Percentiles rank a stretch among this genome's conserved stretches.
Conservation (phyloP, 1,139 yeast genomes). For the Waltiozyma sp. region DNA sequence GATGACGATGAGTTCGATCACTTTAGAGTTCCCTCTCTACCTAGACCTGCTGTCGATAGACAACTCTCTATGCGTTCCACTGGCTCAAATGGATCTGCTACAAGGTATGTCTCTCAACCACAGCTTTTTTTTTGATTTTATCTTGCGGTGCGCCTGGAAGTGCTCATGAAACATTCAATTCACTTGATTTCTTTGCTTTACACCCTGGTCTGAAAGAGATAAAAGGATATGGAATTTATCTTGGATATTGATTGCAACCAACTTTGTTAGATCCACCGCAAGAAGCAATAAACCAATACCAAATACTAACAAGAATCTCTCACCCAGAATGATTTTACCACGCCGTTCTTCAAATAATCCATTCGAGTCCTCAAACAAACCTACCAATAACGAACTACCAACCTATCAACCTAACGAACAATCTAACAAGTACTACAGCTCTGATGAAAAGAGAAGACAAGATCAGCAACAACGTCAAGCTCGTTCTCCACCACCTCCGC, state of each 20-base stretch:
- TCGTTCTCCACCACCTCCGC: slow-evolving; percentile 16
- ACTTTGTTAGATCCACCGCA: no score
- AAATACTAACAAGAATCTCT: not conserved
- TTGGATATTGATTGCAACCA: no score
- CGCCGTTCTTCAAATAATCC: slow-evolving; percentile 42
- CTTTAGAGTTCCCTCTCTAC: slow-evolving; percentile 9
- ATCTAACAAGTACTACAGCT: slow-evolving; percentile 7
- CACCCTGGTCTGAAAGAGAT: no score
- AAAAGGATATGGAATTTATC: no score
- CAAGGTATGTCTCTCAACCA: slow-evolving; percentile 4
- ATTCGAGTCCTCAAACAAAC: slow-evolving; percentile 39
- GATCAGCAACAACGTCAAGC: slow-evolving; percentile 3
- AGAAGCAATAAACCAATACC: no score
- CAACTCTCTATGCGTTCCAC: slow-evolving; percentile 12
- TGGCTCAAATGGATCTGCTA: slow-evolving; percentile 2
- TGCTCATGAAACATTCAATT: no score
- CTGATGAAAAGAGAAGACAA: slow-evolving; percentile 13
- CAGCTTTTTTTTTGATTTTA: no score
- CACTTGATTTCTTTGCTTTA: no score
- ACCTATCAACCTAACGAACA: slow-evolving; percentile 5
- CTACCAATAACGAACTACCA: slow-evolving; percentile 19
- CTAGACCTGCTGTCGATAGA: slow-evolving; percentile 12
- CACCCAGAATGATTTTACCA: slow-evolving; percentile 14
- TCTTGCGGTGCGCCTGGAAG: no score
- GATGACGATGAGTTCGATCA: slow-evolving; percentile 28